Base-by-base conservation (phyloP, 345 rosid genomes). In the Eutrema heterophyllum region DNA sequence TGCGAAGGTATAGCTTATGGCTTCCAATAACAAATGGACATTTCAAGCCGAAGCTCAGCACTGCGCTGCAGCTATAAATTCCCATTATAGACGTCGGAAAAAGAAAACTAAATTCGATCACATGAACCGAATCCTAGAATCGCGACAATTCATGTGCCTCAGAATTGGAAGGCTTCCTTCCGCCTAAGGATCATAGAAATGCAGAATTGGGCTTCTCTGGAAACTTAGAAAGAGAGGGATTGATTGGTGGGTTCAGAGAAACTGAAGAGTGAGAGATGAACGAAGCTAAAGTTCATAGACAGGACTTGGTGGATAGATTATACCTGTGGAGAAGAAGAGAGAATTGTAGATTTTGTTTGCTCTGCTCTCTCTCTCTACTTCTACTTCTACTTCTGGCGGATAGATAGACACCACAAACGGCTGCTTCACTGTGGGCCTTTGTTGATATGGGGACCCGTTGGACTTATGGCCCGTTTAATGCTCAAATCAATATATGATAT, bases 81-180 rank as follows among this genome's bases (percentile, higher is more conserved):
- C 59, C 77, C 89, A 87, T 84, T 13, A 67, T 6, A 58, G 39
- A 40, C 35, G 39, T 33, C 63, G 5, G 32, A 6, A 13, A 33
- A 6, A 14, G 8, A 46, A 18, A n/a, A 7, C 38, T 18, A 27
- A 18, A 41, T 14, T 18, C 2, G 43, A 24, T 64, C 59, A 68
- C 72, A 54, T 48, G 46, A 35, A 49, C 18, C 14, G 39, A 41
- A 49, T 30, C 36, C 40, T 54, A 62, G 53, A 61, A 38, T n/a
- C 33, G 73, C 32, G 44, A 55, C 18, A 49, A 49, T 36, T 57
- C 43, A 68, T 57, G 33, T 70, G 57, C 57, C 61, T 71, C 35
- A 18, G 15, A 18, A 49, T 62, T 32, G 12, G 46, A 53, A n/a
- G 26, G 65, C n/a, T n/a, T n/a, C n/a, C 48, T 60, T 40, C 33